These are phyloP conservation scores for Dactylellina leptospora DNA, from an alignment of 2,329 filamentous ascomycete genomes.

Conservation along the genomic window DNA sequence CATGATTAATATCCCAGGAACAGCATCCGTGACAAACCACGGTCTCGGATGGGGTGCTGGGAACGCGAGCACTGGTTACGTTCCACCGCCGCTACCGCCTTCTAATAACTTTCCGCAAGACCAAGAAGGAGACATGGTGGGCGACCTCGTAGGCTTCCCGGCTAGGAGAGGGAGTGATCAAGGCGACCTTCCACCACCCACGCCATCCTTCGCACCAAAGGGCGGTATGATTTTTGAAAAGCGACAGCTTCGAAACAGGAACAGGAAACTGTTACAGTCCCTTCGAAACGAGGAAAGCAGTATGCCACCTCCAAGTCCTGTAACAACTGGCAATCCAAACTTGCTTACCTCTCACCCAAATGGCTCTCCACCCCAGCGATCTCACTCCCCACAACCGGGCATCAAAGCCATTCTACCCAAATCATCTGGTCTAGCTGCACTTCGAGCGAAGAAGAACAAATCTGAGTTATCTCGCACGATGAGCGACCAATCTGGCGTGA, in stretches of 20 bases:
- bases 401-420: slow-evolving; percentile 45
- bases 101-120: slow-evolving; percentile 52
- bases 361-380: slow-evolving; percentile 33
- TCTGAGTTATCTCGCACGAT: slow-evolving; percentile 38
- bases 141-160: slow-evolving; percentile 49
- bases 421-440: slow-evolving; percentile 23
- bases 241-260: slow-evolving; percentile 46
- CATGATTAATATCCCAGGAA: slow-evolving; percentile 57
- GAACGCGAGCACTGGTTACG: slow-evolving; percentile 36
- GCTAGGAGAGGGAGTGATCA: slow-evolving; percentile 50
- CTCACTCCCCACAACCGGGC: slow-evolving; percentile 31
- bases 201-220: slow-evolving; percentile 50
- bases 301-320: slow-evolving; percentile 45
- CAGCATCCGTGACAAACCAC: slow-evolving; percentile 45
- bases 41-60: slow-evolving; percentile 45
- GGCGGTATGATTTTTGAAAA: slow-evolving; percentile 52
- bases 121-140: slow-evolving; percentile 50
- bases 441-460: slow-evolving; percentile 49
- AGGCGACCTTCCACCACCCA: slow-evolving; percentile 47
- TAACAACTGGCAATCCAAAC: slow-evolving; percentile 15
- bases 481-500: slow-evolving; percentile 32
- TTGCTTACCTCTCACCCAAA: slow-evolving; percentile 22
- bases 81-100: slow-evolving; percentile 53
- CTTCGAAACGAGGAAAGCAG: slow-evolving; percentile 38
- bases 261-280: slow-evolving; percentile 38